phyloP scores from a whole-genome alignment of 768 basidiomycete species.

The Leccinellum rugosiceps region DNA sequence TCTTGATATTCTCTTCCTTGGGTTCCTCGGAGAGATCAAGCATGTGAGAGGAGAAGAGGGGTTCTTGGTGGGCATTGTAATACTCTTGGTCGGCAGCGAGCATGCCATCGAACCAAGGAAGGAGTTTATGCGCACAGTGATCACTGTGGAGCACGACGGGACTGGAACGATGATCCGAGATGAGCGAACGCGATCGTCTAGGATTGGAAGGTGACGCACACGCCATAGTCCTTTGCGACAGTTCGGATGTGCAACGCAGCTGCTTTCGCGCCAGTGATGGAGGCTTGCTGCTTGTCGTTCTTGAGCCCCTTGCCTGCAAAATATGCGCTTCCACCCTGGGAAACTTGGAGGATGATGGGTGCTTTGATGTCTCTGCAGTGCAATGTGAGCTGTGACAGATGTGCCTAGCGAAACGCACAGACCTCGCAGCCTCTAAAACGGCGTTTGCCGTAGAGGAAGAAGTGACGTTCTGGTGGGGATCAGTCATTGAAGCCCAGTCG shows the following conservation, averaged over 20 bases:
- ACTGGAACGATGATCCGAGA: slow-evolving; percentile 36
- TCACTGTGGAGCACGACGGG: slow-evolving; percentile 98
- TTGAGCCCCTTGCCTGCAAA: slow-evolving; percentile 95
- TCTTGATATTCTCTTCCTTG: slow-evolving; percentile 92
- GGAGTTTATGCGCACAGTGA: slow-evolving; percentile 96
- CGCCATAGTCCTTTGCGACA: slow-evolving; percentile 86
- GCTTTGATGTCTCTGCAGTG: slow-evolving; percentile 81
- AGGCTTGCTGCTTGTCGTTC: slow-evolving; percentile 95
- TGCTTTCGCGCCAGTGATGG: slow-evolving; percentile 86
- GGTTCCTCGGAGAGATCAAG: slow-evolving; percentile 93
- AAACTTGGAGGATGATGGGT: slow-evolving; percentile 96
- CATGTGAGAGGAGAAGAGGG: slow-evolving; percentile 98
- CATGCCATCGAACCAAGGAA: slow-evolving; percentile 99
- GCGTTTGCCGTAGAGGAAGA: slow-evolving; percentile 95
- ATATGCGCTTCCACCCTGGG: slow-evolving; percentile 95
- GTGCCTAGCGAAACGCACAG: slow-evolving; percentile 4
- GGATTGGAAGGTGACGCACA: slow-evolving; percentile 51
- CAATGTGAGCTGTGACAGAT: slow-evolving; percentile 11
- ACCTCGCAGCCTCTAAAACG: slow-evolving; percentile 94
- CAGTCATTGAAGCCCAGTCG: not conserved
- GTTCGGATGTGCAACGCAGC: slow-evolving; percentile 90
- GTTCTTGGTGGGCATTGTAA: slow-evolving; percentile 82
- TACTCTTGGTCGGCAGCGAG: slow-evolving; percentile 93
- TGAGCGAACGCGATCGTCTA: not conserved
- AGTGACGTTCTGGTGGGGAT: slow-evolving; percentile 74